Evolutionary conservation across 495 filamentous ascomycete genomes (phyloP), one percentile per base, ranked within the genome.

Genomic region (Penicilliopsis zonata): DNA sequence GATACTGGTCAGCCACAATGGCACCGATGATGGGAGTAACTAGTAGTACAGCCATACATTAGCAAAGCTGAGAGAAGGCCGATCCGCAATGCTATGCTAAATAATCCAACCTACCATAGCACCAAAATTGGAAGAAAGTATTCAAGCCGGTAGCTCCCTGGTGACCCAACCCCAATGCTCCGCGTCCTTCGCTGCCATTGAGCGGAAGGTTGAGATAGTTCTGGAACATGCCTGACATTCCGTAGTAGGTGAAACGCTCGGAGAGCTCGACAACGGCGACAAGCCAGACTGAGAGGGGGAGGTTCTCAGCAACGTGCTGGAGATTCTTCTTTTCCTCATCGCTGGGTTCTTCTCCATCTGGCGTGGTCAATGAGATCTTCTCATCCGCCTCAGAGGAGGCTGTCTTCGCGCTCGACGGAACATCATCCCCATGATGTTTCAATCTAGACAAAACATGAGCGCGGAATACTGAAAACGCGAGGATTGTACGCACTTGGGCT

Each of bases 161-260:
- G 33, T 60, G 55, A 36, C 50, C 56, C 56, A 63, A 60, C 37
- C 69, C 75, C 5, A 76, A 57, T 3, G 71, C 72, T 48, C 72
- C 75, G 30, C 59, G 59, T 22, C 64, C 65, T 31, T 61, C 37
- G 17, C 57, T 57, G 15, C 63, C 60, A 33, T 67, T 56, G 8
- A 60, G 47, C 18, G 61, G 51, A 35, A 63, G 68, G 30, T 63
- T 48, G 39, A 78, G 59, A 38, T 79, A 78, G 53, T 76, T 76
- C 49, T 76, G 62, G 53, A 63, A 66, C 41, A 63, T 19, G 35
- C 59, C 59, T 16, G 50, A 55, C 51, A 74, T 61, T 32, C 76
- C 74, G 50, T 78, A 79, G 63, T 74, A 81, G 38, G 72, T 67
- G 48, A 80, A 80, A 36, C 77, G 69, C 57, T 82, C 77, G 44